phyloP scores from a whole-genome alignment of 1,139 yeast species.

The Candida frijolesensis region DNA sequence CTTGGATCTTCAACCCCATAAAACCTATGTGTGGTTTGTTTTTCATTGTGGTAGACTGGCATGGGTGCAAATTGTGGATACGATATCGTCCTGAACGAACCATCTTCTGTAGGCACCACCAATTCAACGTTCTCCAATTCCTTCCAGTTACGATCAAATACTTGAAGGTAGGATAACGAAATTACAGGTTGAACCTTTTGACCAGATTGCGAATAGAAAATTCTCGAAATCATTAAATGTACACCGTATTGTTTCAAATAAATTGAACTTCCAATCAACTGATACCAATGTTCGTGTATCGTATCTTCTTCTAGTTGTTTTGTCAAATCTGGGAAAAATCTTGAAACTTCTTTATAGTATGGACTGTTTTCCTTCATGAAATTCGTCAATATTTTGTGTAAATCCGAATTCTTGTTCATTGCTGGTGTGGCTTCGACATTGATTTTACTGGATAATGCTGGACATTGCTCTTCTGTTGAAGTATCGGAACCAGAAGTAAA shows the following conservation, averaged over 20 bases:
- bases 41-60: slow-evolving; percentile 34
- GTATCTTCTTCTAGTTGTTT: not conserved
- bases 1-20: slow-evolving; percentile 49
- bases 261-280: slow-evolving; percentile 34
- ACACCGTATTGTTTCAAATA: slow-evolving; percentile 36
- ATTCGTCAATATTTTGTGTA: slow-evolving; percentile 16
- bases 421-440: not conserved
- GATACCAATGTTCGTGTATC: slow-evolving; percentile 26
- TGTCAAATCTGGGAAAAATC: slow-evolving; percentile 1
- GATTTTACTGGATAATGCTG: not conserved
- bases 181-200: slow-evolving; percentile 22
- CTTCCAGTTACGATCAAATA: slow-evolving; percentile 29
- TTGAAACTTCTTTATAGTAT: slow-evolving; percentile 2
- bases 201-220: slow-evolving; percentile 26
- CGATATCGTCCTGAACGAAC: slow-evolving; percentile 13
- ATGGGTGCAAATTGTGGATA: slow-evolving; percentile 38
- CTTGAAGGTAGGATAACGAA: slow-evolving; percentile 22
- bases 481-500: not conserved
- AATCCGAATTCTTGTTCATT: slow-evolving; percentile 10
- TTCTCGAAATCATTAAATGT: slow-evolving; percentile 32
- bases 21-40: slow-evolving; percentile 22
- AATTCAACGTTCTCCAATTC: slow-evolving; percentile 26
- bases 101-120: slow-evolving; percentile 15
- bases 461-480: not conserved
- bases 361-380: slow-evolving; percentile 12